phyloP scores from a whole-genome alignment of 169 alveolate species.

The Theileria orientalis region DNA sequence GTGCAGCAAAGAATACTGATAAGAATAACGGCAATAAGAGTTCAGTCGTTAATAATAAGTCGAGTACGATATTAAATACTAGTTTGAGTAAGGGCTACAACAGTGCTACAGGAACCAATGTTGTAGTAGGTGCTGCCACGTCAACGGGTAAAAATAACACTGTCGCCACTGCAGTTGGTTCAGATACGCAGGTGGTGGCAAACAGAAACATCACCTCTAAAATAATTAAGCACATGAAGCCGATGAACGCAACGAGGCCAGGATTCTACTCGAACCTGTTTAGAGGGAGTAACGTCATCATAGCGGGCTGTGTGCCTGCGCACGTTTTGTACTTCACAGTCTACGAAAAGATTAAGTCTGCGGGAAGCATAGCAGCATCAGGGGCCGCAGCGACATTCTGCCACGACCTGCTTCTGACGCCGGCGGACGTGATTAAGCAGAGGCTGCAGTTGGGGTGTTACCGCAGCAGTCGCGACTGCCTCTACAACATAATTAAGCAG shows the following conservation, averaged over 20 bases:
- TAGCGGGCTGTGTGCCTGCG: conserved; percentile 98
- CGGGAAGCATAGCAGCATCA: conserved; percentile 78
- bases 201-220: neutral
- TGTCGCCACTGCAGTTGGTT: neutral
- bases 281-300: conserved; percentile 91
- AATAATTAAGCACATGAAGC: neutral
- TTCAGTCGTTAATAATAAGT: too few relatives aligned
- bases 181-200: neutral
- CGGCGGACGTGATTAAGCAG: conserved; percentile 95
- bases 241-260: neutral
- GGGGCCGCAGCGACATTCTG: conserved; percentile 93
- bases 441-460: conserved; percentile 89
- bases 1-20: too few relatives aligned
- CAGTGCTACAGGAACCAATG: too few relatives aligned
- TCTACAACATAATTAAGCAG: conserved; percentile 66
- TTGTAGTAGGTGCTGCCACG: neutral
- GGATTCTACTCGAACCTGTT: conserved; percentile 23
- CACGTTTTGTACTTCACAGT: conserved; percentile 92
- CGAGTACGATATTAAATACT: too few relatives aligned
- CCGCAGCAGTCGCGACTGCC: conserved; percentile 66
- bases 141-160: neutral
- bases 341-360: conserved; percentile 78
- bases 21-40: too few relatives aligned
- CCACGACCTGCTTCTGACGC: conserved; percentile 95
- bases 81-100: too few relatives aligned